Conservation (phyloP, 768 basidiomycete genomes). For the Pseudohyphozyma bogoriensis region DNA sequence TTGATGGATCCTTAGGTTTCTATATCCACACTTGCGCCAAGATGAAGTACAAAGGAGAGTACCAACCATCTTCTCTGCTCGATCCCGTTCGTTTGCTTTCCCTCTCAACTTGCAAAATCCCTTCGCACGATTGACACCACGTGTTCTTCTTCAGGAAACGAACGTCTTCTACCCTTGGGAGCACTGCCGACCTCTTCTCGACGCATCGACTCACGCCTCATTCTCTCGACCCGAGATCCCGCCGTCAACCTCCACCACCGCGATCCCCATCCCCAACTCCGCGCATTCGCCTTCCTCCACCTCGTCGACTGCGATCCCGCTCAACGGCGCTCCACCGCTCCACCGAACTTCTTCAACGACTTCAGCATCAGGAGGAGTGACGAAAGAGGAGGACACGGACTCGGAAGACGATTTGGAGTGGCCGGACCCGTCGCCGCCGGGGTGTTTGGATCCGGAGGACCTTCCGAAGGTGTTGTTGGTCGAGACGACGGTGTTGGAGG, state of each 20-base stretch:
- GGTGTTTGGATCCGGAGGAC: slow-evolving; percentile 32
- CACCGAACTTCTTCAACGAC: neutral
- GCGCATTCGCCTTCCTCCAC: neutral
- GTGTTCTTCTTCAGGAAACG: slow-evolving; percentile 54
- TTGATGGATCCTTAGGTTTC: slow-evolving; percentile 50
- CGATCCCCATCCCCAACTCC: neutral
- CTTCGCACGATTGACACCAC: neutral
- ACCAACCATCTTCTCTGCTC: slow-evolving; percentile 46
- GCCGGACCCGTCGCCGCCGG: slow-evolving; percentile 37
- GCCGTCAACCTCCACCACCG: neutral
- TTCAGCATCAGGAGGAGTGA: slow-evolving; percentile 1
- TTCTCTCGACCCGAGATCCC: slow-evolving; percentile 45
- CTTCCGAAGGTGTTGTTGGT: slow-evolving; percentile 26
- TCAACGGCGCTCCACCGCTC: neutral
- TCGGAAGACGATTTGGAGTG: slow-evolving; percentile 25
- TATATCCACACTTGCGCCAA: slow-evolving; percentile 88
- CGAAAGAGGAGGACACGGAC: slow-evolving; percentile 27
- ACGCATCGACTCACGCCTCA: slow-evolving; percentile 53
- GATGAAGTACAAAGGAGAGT: slow-evolving; percentile 95
- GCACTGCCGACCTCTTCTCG: slow-evolving; percentile 51
- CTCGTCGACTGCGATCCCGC: neutral
- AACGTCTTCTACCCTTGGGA: slow-evolving; percentile 65
- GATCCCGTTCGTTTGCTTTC: slow-evolving; percentile 14
- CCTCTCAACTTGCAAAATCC: neutral
- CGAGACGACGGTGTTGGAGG: slow-evolving; percentile 19